Evolutionary conservation across 2,329 filamentous ascomycete genomes (phyloP).

Genomic region (Cladophialophora yegresii): DNA sequence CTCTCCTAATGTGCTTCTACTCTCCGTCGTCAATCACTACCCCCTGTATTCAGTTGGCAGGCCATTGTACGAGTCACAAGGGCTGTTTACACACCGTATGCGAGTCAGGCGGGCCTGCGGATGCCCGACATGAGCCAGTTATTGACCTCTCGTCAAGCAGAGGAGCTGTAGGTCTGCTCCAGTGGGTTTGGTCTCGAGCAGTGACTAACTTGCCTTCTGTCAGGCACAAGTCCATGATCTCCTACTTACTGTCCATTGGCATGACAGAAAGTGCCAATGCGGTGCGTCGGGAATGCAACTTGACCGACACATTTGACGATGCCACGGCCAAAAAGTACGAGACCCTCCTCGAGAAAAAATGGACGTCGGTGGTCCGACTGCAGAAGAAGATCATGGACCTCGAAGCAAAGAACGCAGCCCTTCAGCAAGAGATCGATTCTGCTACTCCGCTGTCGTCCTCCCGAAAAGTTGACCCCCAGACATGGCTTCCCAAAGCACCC

Average conservation of each 20-base stretch:
- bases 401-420: conserved; percentile 68
- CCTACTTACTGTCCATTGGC: conserved; percentile 76
- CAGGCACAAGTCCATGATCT: conserved; percentile 91
- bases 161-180: conserved; percentile 71
- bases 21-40: neutral
- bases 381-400: conserved; percentile 99
- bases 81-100: conserved; percentile 18
- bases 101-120: conserved; percentile 19
- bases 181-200: neutral
- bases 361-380: conserved; percentile 90
- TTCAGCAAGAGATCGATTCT: conserved; percentile 83
- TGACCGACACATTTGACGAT: conserved; percentile 74
- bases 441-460: conserved; percentile 78
- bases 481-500: conserved; percentile 83
- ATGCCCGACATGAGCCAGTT: conserved; percentile 65
- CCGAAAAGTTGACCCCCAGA: conserved; percentile 75
- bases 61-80: neutral
- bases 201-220: conserved; percentile 27
- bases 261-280: conserved; percentile 69
- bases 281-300: conserved; percentile 73
- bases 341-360: conserved; percentile 93
- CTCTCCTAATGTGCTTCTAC: neutral
- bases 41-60: neutral
- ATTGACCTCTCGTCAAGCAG: conserved; percentile 77
- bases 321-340: conserved; percentile 91